These are phyloP conservation scores for Houttuynia cordata DNA, from an alignment of 164 flowering plant species.

Conservation along the genomic window DNA sequence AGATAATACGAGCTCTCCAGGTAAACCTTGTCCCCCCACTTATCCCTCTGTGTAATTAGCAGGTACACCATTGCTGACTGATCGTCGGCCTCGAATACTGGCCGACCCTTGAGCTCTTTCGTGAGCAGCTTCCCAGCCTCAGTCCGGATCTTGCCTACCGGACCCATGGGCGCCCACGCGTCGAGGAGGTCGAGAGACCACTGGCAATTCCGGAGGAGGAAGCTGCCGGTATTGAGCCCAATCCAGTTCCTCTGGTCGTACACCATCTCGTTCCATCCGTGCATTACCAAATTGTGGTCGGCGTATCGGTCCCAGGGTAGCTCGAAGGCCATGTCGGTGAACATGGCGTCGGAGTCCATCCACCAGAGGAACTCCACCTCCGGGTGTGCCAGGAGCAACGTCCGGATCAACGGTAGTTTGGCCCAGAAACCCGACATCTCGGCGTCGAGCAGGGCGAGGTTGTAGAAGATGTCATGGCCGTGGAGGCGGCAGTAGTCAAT, in stretches of 20 bases:
- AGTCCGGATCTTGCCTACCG: constrained; percentile 50
- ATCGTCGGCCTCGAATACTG: constrained; percentile 70
- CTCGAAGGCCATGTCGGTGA: constrained; percentile 80
- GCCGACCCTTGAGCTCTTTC: constrained; percentile 46
- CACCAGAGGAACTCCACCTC: constrained; percentile 74
- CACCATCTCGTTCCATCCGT: constrained; percentile 75
- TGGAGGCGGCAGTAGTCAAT: constrained; percentile 70
- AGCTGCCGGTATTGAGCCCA: constrained; percentile 73
- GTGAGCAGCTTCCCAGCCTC: constrained; percentile 62
- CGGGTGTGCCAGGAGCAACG: constrained; percentile 58
- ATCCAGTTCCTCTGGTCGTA: constrained; percentile 77
- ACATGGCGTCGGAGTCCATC: constrained; percentile 90
- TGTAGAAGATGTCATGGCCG: constrained; percentile 63
- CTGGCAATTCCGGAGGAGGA: constrained; percentile 54
- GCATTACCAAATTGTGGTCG: constrained; percentile 60
- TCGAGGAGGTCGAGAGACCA: constrained; percentile 66
- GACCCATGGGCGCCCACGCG: constrained; percentile 75
- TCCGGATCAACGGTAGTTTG: constrained; percentile 53
- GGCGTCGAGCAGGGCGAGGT: constrained; percentile 59
- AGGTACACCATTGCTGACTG: constrained; percentile 76
- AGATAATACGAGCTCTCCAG: constrained; percentile 51
- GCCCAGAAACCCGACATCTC: constrained; percentile 93
- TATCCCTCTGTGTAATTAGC: constrained; percentile 39
- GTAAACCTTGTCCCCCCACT: constrained; percentile 67
- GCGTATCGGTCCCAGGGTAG: constrained; percentile 69